phyloP scores from a whole-genome alignment of 805 yeast genomes.

The Ogataea degrootiae region DNA sequence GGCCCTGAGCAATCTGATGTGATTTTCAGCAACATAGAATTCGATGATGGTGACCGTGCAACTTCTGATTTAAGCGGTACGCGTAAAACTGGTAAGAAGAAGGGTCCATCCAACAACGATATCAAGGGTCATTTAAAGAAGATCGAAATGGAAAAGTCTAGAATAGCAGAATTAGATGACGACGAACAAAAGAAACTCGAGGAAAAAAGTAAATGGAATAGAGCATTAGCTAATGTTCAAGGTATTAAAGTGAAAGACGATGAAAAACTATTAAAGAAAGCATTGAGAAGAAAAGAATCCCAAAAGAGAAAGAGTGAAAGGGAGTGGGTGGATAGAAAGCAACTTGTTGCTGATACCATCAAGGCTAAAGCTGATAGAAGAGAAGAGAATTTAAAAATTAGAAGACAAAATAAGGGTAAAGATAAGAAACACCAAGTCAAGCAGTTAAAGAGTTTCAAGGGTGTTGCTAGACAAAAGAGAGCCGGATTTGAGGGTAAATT shows the following conservation, averaged over 20 bases:
- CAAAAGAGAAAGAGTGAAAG: slow-evolving; percentile 79
- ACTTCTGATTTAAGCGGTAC: slow-evolving; percentile 64
- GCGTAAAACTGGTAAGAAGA: slow-evolving; percentile 56
- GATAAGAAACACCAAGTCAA: slow-evolving; percentile 70
- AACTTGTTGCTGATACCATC: slow-evolving; percentile 68
- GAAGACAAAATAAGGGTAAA: slow-evolving; percentile 81
- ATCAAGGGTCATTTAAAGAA: slow-evolving; percentile 74
- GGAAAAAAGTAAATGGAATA: slow-evolving; percentile 81
- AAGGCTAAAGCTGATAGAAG: slow-evolving; percentile 78
- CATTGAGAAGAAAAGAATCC: slow-evolving; percentile 78
- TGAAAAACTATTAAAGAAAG: slow-evolving; percentile 79
- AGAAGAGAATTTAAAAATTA: slow-evolving; percentile 82
- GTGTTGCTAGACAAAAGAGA: slow-evolving; percentile 43
- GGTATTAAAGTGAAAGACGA: slow-evolving; percentile 88
- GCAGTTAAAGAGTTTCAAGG: slow-evolving; percentile 60
- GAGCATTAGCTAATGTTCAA: slow-evolving; percentile 79
- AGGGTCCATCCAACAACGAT: slow-evolving; percentile 86
- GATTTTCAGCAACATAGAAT: slow-evolving; percentile 75
- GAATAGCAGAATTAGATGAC: slow-evolving; percentile 50
- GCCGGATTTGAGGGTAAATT: slow-evolving; percentile 88
- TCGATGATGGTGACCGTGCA: slow-evolving; percentile 74
- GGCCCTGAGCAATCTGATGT: slow-evolving; percentile 39
- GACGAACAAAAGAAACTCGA: slow-evolving; percentile 56
- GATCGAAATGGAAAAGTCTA: slow-evolving; percentile 68
- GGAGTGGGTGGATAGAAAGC: slow-evolving; percentile 91